phyloP scores from a whole-genome alignment of 371 early-diverging fungal species.

The Vavraia culicis region DNA sequence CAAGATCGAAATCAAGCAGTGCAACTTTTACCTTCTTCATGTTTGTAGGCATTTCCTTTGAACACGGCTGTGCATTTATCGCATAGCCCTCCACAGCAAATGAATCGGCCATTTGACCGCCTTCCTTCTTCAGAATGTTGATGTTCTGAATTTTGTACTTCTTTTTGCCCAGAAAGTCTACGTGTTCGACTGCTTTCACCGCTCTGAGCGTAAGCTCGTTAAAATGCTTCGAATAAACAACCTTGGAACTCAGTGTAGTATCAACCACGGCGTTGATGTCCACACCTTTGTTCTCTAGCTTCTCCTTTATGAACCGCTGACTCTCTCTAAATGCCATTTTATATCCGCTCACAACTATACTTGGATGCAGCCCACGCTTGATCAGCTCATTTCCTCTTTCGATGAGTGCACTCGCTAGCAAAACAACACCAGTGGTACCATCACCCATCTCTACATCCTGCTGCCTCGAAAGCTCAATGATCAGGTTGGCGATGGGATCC shows the following conservation, averaged over 20 bases:
- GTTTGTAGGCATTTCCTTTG: slow-evolving; percentile 44
- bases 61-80: slow-evolving; percentile 76
- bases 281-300: slow-evolving; percentile 58
- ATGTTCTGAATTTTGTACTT: slow-evolving; percentile 87
- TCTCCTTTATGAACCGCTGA: slow-evolving; percentile 80
- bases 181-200: slow-evolving; percentile 66
- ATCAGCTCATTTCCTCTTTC: slow-evolving; percentile 81
- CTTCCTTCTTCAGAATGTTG: slow-evolving; percentile 92
- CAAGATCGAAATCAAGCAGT: slow-evolving; percentile 92
- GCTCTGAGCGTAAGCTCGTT: slow-evolving; percentile 80
- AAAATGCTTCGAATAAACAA: slow-evolving; percentile 70
- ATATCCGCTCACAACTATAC: slow-evolving; percentile 88
- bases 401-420: slow-evolving; percentile 86
- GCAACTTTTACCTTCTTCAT: slow-evolving; percentile 69
- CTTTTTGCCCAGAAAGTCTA: slow-evolving; percentile 58
- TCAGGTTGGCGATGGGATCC: slow-evolving; percentile 81
- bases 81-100: slow-evolving; percentile 80
- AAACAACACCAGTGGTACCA: slow-evolving; percentile 97
- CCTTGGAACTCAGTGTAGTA: slow-evolving; percentile 91
- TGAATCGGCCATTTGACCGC: slow-evolving; percentile 72
- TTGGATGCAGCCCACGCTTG: slow-evolving; percentile 87
- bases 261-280: slow-evolving; percentile 83
- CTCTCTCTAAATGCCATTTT: slow-evolving; percentile 88
- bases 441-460: slow-evolving; percentile 99
- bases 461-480: slow-evolving; percentile 89